These are phyloP conservation scores for Sutorius eximius DNA, from an alignment of 1,284 basidiomycete genomes.

Conservation along the genomic window DNA sequence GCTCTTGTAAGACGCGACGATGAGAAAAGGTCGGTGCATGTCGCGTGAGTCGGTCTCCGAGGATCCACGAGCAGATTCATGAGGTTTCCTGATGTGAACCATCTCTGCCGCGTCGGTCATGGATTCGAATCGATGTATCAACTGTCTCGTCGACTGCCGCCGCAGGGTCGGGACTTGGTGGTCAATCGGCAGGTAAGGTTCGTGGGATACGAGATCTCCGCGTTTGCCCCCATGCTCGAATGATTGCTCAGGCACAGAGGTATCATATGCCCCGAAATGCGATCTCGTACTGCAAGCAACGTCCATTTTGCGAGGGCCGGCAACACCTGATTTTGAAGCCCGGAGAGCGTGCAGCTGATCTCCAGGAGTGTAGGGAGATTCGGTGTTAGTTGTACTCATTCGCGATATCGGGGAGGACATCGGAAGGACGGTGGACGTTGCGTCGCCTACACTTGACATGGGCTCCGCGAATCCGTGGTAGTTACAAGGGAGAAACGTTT, in stretches of 20 bases:
- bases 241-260: neutral
- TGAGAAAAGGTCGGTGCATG: conserved; percentile 15
- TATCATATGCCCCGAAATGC: neutral
- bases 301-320: conserved; percentile 29
- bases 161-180: conserved; percentile 19
- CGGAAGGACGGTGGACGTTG: conserved; percentile 12
- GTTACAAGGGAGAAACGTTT: neutral
- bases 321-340: conserved; percentile 20
- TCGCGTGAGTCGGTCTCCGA: conserved; percentile 14
- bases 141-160: conserved; percentile 36
- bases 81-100: conserved; percentile 5
- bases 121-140: conserved; percentile 47
- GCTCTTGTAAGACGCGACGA: conserved; percentile 32
- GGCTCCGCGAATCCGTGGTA: neutral
- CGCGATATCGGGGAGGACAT: conserved; percentile 16
- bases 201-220: neutral
- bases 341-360: conserved; percentile 1
- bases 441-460: conserved; percentile 20
- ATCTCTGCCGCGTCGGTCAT: conserved; percentile 23
- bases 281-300: neutral
- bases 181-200: conserved; percentile 3
- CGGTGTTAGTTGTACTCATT: conserved; percentile 2
- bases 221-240: neutral
- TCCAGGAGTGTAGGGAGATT: neutral
- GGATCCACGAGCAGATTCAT: conserved; percentile 12